Conservation (phyloP, 2,329 filamentous ascomycete species). For the Diplodia intermedia region DNA sequence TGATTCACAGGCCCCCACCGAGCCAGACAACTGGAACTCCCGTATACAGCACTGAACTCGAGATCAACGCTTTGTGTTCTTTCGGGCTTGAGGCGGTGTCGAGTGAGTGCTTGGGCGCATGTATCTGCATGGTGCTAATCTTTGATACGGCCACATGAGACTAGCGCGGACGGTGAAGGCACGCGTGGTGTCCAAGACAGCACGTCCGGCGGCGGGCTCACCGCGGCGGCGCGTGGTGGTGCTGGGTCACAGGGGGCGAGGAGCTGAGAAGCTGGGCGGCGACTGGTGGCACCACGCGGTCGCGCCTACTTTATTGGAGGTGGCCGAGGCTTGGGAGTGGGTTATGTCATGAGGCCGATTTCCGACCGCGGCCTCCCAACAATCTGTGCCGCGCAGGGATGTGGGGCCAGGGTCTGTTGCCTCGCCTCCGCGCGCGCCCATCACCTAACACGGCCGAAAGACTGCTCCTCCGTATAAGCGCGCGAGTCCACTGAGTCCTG, state of each 20-base stretch:
- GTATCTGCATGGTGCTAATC: not conserved
- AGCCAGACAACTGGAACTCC: not conserved
- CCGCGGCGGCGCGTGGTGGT: conserved; percentile 8
- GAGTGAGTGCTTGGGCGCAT: not conserved
- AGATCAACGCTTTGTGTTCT: not conserved
- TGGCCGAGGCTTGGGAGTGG: conserved; percentile 3
- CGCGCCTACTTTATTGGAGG: conserved; percentile 1
- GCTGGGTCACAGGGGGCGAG: conserved; percentile 6
- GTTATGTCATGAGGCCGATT: conserved; percentile 24
- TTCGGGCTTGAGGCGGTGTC: no score
- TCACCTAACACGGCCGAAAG: conserved; percentile 2
- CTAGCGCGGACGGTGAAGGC: conserved; percentile 9
- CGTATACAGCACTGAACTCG: not conserved
- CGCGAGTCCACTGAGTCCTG: not conserved
- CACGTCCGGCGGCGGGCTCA: not conserved
- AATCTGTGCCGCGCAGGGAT: conserved; percentile 21
- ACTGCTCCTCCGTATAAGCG: conserved; percentile 6
- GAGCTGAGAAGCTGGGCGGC: not conserved
- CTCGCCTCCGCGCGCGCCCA: conserved; percentile 9
- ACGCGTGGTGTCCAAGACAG: conserved; percentile 15
- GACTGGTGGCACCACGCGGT: conserved; percentile 1
- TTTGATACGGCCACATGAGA: not conserved
- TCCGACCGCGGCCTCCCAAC: conserved; percentile 20
- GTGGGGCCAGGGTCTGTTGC: conserved; percentile 13
- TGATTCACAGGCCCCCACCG: not conserved